Conservation (phyloP, 1,284 basidiomycete genomes). For the Tilletiopsis washingtonensis region DNA sequence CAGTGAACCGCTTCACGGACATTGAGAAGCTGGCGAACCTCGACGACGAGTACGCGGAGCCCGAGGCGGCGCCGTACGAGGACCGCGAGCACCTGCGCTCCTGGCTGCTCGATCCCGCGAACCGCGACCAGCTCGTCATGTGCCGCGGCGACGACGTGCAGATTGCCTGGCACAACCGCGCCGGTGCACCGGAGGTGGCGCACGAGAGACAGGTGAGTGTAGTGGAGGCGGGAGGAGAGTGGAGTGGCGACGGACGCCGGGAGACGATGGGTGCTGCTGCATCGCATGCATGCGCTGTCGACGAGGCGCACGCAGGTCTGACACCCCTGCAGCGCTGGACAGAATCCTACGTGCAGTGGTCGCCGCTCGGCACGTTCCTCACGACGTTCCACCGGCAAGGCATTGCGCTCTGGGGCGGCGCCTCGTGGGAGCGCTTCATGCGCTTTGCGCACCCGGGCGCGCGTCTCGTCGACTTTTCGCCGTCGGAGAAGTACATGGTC, state of each 20-base stretch:
- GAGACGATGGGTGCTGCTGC: background rate
- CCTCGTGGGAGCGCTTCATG: slow-evolving; percentile 74
- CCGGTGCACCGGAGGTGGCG: slow-evolving; percentile 74
- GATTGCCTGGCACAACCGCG: slow-evolving; percentile 88
- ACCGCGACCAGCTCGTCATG: slow-evolving; percentile 91
- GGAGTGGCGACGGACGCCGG: background rate
- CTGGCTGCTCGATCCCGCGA: slow-evolving; percentile 85
- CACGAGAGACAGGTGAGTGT: slow-evolving; percentile 48
- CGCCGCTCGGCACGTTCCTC: slow-evolving; percentile 85
- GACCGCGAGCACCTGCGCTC: slow-evolving; percentile 73
- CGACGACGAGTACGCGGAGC: slow-evolving; percentile 76
- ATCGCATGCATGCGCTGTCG: too few species aligned
- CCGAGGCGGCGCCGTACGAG: slow-evolving; percentile 68
- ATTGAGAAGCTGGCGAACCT: slow-evolving; percentile 76
- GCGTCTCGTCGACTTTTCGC: slow-evolving; percentile 94
- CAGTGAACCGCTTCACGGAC: slow-evolving; percentile 83
- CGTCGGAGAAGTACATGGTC: slow-evolving; percentile 91
- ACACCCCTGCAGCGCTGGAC: slow-evolving; percentile 72
- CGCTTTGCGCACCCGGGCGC: slow-evolving; percentile 93
- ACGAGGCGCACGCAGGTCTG: too few species aligned
- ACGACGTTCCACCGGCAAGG: slow-evolving; percentile 92
- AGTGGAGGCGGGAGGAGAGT: too few species aligned
- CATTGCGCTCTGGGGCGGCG: slow-evolving; percentile 89
- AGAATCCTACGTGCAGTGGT: slow-evolving; percentile 96
- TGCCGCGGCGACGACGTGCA: slow-evolving; percentile 86